phyloP scores from a whole-genome alignment of 306 rosid genomes.

The Alnus glutinosa region DNA sequence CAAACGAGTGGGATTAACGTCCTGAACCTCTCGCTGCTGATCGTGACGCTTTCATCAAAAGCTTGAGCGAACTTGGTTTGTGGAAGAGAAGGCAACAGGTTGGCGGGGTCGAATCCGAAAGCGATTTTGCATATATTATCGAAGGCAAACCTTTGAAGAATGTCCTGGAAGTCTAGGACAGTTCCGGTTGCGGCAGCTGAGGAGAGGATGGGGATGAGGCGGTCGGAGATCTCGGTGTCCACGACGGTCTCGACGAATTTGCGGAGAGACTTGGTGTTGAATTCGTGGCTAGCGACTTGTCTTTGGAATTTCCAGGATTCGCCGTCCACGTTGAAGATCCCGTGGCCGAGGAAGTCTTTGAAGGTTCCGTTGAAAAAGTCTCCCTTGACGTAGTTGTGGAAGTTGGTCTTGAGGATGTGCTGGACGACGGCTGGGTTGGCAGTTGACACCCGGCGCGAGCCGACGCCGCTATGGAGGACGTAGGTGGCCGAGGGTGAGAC shows the following conservation, averaged over 20 bases:
- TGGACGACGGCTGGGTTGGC: slow-evolving; percentile 66
- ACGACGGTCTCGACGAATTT: slow-evolving; percentile 64
- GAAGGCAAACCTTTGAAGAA: slow-evolving; percentile 70
- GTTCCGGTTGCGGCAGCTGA: background rate
- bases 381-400: slow-evolving; percentile 58
- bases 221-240: slow-evolving; percentile 49
- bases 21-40: slow-evolving; percentile 41
- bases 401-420: slow-evolving; percentile 65
- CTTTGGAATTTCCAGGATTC: slow-evolving; percentile 63
- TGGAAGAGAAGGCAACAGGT: slow-evolving; percentile 52
- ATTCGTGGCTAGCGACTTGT: slow-evolving; percentile 57
- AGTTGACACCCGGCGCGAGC: slow-evolving; percentile 45
- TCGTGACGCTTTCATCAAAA: slow-evolving; percentile 40
- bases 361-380: background rate
- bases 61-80: slow-evolving; percentile 50
- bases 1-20: slow-evolving; percentile 31
- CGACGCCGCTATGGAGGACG: slow-evolving; percentile 43
- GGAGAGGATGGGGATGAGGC: slow-evolving; percentile 54
- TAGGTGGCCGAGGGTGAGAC: slow-evolving; percentile 54
- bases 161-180: slow-evolving; percentile 52
- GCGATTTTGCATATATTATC: slow-evolving; percentile 69
- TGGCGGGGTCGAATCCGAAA: slow-evolving; percentile 66
- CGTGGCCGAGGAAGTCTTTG: slow-evolving; percentile 62
- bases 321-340: slow-evolving; percentile 62
- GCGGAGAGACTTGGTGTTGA: slow-evolving; percentile 50